Evolutionary conservation across 2,329 filamentous ascomycete genomes (phyloP), one percentile per base, ranked within the genome.

Genomic region (Fragosphaeria purpurea): DNA sequence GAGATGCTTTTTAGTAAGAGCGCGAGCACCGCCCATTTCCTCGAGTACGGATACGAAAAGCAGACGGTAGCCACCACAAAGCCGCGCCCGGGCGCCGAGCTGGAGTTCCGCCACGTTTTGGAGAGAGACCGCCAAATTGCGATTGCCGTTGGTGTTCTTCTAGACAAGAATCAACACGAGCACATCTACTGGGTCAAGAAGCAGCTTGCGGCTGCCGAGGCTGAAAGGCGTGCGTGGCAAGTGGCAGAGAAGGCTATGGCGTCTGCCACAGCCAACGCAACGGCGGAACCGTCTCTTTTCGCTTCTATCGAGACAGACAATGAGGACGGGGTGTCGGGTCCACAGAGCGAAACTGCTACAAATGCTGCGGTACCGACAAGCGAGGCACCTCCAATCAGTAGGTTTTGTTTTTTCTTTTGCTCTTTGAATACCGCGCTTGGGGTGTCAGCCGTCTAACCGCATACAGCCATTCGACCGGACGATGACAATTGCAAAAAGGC

Each of bases 1-100:
- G 93, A 98, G 67, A 80, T 98, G 75, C 74, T 98, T 11, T 98
- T 98, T 67, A 95, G 87, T 65, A 98, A 98, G 66, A 85, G 89
- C 51, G 83, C 82, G 47, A 78, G 79, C 44, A 95, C 88, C 0
- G 77, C 88, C 1, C 88, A 86, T 66, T 97, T 88, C 63, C 76
- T 98, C 5, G 90, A 97, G 62, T 89, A 90, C 61, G 93, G 93
- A 0, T 85, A 88, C 58, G 89, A 96, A 60, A 87, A 83, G 61
- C 88, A 91, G 57, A 79, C 83, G 0, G 64, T 83, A 31, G 38
- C 52, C 8, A 76, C 77, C 22, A 72, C 75, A 13, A 76, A 80
- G 42, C 77, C 82, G 8, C 80, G 79, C 57, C 79, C 88, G 4
- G 88, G 83, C 0, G 86, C 86, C 9, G 87, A 94, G 62, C 73